These are phyloP conservation scores for Agapanthus africanus DNA, from an alignment of 106 monocot genomes.

Conservation along the genomic window DNA sequence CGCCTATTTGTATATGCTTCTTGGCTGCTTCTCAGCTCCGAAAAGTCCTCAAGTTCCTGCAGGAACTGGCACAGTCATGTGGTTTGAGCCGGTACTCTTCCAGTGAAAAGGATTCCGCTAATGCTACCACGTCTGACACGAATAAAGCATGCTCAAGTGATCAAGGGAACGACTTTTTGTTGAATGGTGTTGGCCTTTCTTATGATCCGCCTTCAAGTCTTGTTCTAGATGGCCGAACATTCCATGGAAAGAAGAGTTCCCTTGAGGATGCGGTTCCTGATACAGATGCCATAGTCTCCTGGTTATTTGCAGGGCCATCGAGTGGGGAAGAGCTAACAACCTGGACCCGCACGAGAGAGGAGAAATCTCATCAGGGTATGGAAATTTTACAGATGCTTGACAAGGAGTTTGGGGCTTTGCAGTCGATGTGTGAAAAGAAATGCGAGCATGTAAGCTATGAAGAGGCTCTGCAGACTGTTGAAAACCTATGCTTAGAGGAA, in stretches of 20 bases:
- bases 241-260: conserved; percentile 26
- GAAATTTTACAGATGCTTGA: conserved; percentile 59
- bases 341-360: conserved; percentile 52
- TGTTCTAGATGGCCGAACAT: conserved; percentile 29
- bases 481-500: conserved; percentile 58
- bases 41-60: conserved; percentile 73
- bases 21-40: conserved; percentile 55
- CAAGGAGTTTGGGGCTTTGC: conserved; percentile 68
- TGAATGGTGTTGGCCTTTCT: conserved; percentile 26
- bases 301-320: conserved; percentile 69
- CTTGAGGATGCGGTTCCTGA: conserved; percentile 18
- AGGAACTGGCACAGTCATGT: conserved; percentile 74
- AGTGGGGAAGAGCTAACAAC: conserved; percentile 42
- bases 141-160: conserved; percentile 12
- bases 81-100: conserved; percentile 38
- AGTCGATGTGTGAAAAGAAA: conserved; percentile 68
- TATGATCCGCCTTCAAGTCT: conserved; percentile 37
- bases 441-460: conserved; percentile 63
- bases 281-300: conserved; percentile 48
- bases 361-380: conserved; percentile 47
- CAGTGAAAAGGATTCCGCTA: conserved; percentile 33
- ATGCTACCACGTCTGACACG: conserved; percentile 18
- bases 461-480: conserved; percentile 48
- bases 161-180: conserved; percentile 20
- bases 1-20: conserved; percentile 67